phyloP scores from a whole-genome alignment of 2,329 filamentous ascomycete genomes.

The Diaporthe citri region DNA sequence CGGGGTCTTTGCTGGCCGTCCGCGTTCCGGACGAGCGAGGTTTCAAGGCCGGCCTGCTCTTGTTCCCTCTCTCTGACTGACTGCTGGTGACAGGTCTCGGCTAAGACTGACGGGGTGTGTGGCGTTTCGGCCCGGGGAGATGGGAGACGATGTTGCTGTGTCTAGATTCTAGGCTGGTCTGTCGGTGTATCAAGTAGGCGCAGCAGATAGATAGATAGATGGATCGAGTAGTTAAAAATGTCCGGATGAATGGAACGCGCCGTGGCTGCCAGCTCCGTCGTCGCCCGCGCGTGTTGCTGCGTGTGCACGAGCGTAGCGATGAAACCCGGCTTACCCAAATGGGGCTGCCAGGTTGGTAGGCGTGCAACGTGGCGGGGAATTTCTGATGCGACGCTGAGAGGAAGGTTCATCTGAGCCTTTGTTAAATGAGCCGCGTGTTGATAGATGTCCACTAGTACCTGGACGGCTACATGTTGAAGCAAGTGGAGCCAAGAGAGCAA shows the following conservation, averaged over 20 bases:
- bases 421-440: neutral
- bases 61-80: neutral
- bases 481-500: neutral
- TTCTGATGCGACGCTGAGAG: conserved; percentile 1
- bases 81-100: conserved; percentile 6
- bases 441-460: neutral
- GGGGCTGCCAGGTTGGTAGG: neutral
- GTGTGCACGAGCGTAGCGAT: conserved; percentile 8
- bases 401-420: neutral
- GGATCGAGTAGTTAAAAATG: neutral
- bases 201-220: conserved; percentile 3
- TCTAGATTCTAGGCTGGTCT: neutral
- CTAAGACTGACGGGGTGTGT: neutral
- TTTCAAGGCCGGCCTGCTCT: conserved; percentile 1
- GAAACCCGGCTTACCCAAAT: conserved; percentile 29
- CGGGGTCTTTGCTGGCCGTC: no score
- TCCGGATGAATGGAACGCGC: conserved; percentile 14
- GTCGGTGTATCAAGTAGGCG: neutral
- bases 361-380: neutral
- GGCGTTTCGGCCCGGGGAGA: conserved; percentile 17
- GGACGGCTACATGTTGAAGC: neutral
- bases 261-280: conserved; percentile 1
- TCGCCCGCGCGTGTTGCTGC: conserved; percentile 9
- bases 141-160: conserved; percentile 1
- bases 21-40: conserved; percentile 15